Base-by-base conservation (phyloP, 23 red algal species). In the Cyanidioschyzon merolae region DNA sequence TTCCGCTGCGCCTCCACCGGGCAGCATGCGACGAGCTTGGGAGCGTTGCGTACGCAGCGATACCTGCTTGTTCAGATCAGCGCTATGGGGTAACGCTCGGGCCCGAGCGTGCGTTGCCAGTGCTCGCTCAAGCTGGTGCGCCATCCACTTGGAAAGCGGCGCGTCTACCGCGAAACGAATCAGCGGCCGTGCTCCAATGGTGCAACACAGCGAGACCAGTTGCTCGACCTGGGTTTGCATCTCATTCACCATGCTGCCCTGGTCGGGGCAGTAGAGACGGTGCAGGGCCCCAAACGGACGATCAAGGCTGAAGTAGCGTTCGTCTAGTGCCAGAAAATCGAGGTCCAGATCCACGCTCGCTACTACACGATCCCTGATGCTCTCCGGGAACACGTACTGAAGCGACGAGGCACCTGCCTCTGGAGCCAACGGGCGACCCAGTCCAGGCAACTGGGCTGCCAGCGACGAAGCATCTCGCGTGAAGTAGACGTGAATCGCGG, bases 401-500 rank as follows among this genome's bases (percentile, higher is more conserved):
- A 32, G n/a, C 32, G 2, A 27, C 45, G 45, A 54, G 12, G 45
- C 45, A 21, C 7, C 21, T 21, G 45, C 45, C 12, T 21, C 45
- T 21, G 45, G 12, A 54, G 45, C 7, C 45, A 54, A 21, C 12
- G n/a, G 63, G 12, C 30, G 7, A 3, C 29, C 32, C 7, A 27
- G 21, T 25, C 63, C 16, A 27, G 63, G 29, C 63, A 27, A 3
- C 12, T 27, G 63, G 12, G 63, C 12, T 17, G 12, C 16, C n/a
- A 35, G 21, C 2, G 79, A 37, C n/a, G 84, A 79, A n/a, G 51
- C 82, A 76, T 75, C 63, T 38, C 36, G 50, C 16, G 83, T 83
- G 39, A 90, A 90, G 35, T 90, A 96, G n/a, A 96, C 45, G 76
- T 90, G 87, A 77, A 88, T 87, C 57, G 58, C 77, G 21, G 79